Evolutionary conservation across 1,284 basidiomycete genomes (phyloP), one percentile per base, ranked within the genome.

Genomic region (Pholiota adiposa): DNA sequence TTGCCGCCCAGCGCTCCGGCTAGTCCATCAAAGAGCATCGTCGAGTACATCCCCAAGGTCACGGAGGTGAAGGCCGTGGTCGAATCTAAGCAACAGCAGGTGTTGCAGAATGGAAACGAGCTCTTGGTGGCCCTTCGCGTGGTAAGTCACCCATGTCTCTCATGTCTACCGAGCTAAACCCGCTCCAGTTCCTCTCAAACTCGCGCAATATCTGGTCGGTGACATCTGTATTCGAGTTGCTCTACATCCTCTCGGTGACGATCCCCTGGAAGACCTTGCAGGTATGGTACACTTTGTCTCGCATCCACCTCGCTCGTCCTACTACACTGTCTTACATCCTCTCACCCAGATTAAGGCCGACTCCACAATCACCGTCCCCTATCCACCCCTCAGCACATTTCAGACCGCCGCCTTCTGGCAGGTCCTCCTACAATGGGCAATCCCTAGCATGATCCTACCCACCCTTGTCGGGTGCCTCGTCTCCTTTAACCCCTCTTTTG

Each of bases 371-470:
- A 59, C 69, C 9, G 54, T 85, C 34, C 70, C 72, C 11, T 85
- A 84, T 61, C 81, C 84, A 6, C 83, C 83, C 0, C 60, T 75
- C 8, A 62, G 62, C 44, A 74, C 74, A 7, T 77, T 86, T 70
- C 71, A 76, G 57, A 76, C 78, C 18, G 64, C 66, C n/a, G 72
- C 76, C 4, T 81, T 85, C 59, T 83, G 83, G 80, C 70, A 74
- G 41, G 76, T 82, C 27, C 68, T 88, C 16, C 59, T 81, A 19
- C 80, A 86, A 62, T 89, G 87, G 87, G 75, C 77, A 31, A 67
- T 86, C 50, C 87, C 86, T 2, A 77, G 85, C 12, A 59, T 89
- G 38, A 57, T 88, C 43, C 63, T 86, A n/a, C 87, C 87, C 19
- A 70, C 74, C 18, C 60, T 87, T 21, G 67, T 83, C 29, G 87